These are phyloP conservation scores for Theobroma grandiflorum DNA, from an alignment of 441 rosid genomes.

Conservation along the genomic window DNA sequence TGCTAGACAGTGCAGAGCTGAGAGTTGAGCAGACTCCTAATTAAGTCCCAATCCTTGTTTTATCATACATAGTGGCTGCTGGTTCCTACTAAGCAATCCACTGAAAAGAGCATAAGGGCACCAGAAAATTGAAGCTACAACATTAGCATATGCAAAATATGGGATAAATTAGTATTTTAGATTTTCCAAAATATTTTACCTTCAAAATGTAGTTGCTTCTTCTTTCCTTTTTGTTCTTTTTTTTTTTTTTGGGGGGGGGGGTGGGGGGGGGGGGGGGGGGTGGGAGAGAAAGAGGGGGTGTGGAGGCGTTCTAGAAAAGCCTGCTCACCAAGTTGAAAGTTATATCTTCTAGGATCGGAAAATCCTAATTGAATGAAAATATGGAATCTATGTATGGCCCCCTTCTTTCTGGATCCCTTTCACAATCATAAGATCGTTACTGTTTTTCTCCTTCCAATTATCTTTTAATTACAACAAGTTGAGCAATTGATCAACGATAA, in stretches of 20 bases:
- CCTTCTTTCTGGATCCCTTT: neutral
- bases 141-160: neutral
- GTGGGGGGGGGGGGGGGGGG: neutral
- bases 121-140: neutral
- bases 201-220: neutral
- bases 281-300: too few relatives aligned
- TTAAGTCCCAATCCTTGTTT: neutral
- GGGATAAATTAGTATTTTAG: neutral
- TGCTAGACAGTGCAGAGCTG: neutral
- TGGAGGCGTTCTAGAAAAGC: neutral
- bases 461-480: neutral
- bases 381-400: neutral
- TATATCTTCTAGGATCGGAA: neutral
- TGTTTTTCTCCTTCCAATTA: neutral
- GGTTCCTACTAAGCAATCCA: slow-evolving; percentile 2
- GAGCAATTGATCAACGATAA: neutral
- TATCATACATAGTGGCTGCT: neutral
- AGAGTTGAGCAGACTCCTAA: neutral
- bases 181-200: neutral
- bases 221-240: neutral
- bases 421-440: neutral
- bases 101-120: neutral
- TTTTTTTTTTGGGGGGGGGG: neutral
- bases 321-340: neutral
- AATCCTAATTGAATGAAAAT: neutral